Conservation (phyloP, 306 rosid species). For the Cicer pinnatifidum region DNA sequence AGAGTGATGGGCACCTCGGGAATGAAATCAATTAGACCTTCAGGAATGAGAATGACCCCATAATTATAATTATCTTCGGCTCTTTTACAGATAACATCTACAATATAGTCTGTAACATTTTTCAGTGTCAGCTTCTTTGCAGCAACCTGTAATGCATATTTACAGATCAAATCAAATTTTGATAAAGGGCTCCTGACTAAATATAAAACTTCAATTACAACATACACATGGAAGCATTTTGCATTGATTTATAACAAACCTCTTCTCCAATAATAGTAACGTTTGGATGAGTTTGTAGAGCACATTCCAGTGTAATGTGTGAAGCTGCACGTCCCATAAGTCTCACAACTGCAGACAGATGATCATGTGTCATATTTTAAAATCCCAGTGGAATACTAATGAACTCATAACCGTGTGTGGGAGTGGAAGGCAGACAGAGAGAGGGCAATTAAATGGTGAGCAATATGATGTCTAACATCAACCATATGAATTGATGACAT, state of each 20-base stretch:
- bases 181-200: constrained; percentile 5
- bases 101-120: constrained; percentile 93
- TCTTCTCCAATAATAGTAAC: constrained; percentile 96
- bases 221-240: constrained; percentile 24
- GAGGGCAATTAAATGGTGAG: background rate
- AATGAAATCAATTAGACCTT: constrained; percentile 98
- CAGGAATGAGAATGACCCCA: constrained; percentile 97
- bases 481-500: constrained; percentile 5
- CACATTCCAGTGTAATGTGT: constrained; percentile 97
- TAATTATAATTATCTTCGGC: constrained; percentile 75
- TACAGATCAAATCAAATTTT: constrained; percentile 39
- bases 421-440: background rate
- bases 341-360: constrained; percentile 82
- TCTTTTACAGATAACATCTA: constrained; percentile 79
- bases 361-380: constrained; percentile 3
- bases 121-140: constrained; percentile 91
- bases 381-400: background rate
- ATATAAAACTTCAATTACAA: constrained; percentile 18
- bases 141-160: constrained; percentile 75
- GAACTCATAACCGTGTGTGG: background rate
- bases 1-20: constrained; percentile 78
- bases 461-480: background rate
- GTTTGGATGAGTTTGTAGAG: constrained; percentile 98
- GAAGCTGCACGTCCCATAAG: constrained; percentile 99
- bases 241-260: constrained; percentile 53